Evolutionary conservation across 345 rosid genomes (phyloP).

Genomic region (Murraya paniculata): DNA sequence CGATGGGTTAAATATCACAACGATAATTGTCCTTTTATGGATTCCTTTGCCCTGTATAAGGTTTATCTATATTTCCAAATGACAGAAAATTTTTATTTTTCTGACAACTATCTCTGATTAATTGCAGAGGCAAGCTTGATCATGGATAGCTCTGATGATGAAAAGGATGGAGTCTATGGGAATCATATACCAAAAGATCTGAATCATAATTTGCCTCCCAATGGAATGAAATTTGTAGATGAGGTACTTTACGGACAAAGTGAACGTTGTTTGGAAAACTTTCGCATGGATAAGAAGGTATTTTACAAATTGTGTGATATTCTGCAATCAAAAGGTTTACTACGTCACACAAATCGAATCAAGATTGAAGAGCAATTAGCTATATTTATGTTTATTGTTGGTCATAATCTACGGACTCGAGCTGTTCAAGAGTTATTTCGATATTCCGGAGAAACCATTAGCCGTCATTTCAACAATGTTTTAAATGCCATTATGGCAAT

Average conservation of each 20-base stretch:
- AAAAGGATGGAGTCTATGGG: slow-evolving; percentile 41
- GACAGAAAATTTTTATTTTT: neutral
- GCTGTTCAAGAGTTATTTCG: slow-evolving; percentile 78
- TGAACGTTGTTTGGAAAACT: slow-evolving; percentile 65
- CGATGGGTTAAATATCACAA: neutral
- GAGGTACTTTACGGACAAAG: slow-evolving; percentile 68
- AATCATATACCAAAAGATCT: slow-evolving; percentile 42
- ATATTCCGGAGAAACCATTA: slow-evolving; percentile 90
- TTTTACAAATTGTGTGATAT: slow-evolving; percentile 80
- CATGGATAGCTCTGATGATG: slow-evolving; percentile 66
- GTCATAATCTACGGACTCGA: slow-evolving; percentile 84
- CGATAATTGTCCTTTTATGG: neutral
- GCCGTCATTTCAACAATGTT: slow-evolving; percentile 93
- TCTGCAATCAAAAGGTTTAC: slow-evolving; percentile 64
- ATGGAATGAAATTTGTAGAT: slow-evolving; percentile 67
- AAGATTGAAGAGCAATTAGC: slow-evolving; percentile 92
- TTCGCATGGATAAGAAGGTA: slow-evolving; percentile 87
- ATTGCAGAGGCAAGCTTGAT: slow-evolving; percentile 25
- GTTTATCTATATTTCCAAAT: neutral
- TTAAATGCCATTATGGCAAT: slow-evolving; percentile 73
- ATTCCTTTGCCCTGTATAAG: neutral
- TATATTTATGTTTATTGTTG: slow-evolving; percentile 75
- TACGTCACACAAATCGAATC: slow-evolving; percentile 87
- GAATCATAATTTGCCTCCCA: slow-evolving; percentile 34
- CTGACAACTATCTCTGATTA: neutral